Base-by-base conservation (phyloP, 805 yeast genomes). In the Nakazawaea laoshanensis region DNA sequence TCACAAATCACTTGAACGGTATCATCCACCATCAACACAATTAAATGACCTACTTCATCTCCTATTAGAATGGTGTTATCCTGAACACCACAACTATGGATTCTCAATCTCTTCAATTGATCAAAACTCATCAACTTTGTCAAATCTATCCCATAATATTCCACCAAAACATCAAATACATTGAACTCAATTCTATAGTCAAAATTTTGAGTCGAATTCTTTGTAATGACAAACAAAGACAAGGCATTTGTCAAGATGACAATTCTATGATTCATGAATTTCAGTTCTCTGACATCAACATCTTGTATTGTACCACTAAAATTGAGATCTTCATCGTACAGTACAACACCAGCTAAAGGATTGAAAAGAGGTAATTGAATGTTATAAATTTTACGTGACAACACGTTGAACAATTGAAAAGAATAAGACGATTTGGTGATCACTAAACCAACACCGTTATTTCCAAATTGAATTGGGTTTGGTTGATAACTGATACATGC, bases 51-150 rank as follows among this genome's bases (percentile, higher is more conserved):
- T 29, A 26, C 17, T 15, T 35, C 42, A 9, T 29, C 16, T 4
- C 35, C 40, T 14, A 39, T 20, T 4, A 33, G 31, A n/a, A 27
- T 12, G 9, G 21, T 22, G 5, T 6, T 15, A 16, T 24, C 12
- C 9, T 29, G n/a, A 47, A 52, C 45, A 10, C 34, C 46, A 23
- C 49, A 37, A 10, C 50, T 43, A 21, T 47, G 50, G n/a, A 48
- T 33, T 27, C 54, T 39, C 11, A 51, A 32, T 25, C 27, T 24
- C 24, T 31, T 25, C 12, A 49, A 23, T 24, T 43, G 37, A 2
- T 38, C 27, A n/a, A 19, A 31, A 6, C 26, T 35, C 13, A 48
- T 30, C 4, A 46, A 17, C 18, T 34, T 42, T 5, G 30, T 19
- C 14, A 38, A n/a, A 24, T 44, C 27, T 3, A 51, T 32, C 9